Conservation (phyloP, 805 yeast species). For the Kazachstania martiniae region DNA sequence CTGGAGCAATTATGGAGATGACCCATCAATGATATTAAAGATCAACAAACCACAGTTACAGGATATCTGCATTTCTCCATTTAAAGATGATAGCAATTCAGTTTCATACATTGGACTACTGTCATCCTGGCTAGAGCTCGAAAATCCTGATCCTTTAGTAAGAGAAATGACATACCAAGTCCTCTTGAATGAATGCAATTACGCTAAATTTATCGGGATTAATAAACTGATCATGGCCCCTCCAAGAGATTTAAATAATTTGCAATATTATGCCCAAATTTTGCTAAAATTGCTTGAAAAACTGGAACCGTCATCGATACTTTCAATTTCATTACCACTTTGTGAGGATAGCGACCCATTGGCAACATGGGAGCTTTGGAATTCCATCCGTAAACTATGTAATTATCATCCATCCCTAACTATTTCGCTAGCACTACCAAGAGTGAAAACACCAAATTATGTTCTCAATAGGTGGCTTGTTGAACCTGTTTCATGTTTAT, state of each 20-base stretch:
- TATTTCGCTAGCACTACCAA: slow-evolving; percentile 70
- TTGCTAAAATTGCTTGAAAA: slow-evolving; percentile 22
- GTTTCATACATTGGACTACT: slow-evolving; percentile 41
- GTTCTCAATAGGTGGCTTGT: slow-evolving; percentile 54
- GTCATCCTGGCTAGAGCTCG: slow-evolving; percentile 64
- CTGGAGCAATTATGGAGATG: slow-evolving; percentile 1
- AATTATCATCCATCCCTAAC: slow-evolving; percentile 45
- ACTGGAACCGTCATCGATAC: slow-evolving; percentile 22
- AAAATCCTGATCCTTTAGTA: slow-evolving; percentile 37
- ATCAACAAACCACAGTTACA: slow-evolving; percentile 26
- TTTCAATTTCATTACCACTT: slow-evolving; percentile 39
- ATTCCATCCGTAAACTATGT: slow-evolving; percentile 46
- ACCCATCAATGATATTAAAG: slow-evolving; percentile 7
- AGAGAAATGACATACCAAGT: slow-evolving; percentile 49
- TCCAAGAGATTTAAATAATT: slow-evolving; percentile 44
- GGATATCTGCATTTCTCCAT: slow-evolving; percentile 26
- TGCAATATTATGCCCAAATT: slow-evolving; percentile 40
- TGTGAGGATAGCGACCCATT: slow-evolving; percentile 42
- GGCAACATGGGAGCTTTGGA: slow-evolving; percentile 71
- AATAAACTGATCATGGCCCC: slow-evolving; percentile 49
- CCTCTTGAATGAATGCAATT: slow-evolving; percentile 44
- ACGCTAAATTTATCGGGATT: slow-evolving; percentile 50
- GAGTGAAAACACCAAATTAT: slow-evolving; percentile 38
- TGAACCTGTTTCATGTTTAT: slow-evolving; percentile 52
- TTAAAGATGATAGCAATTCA: slow-evolving; percentile 4